Evolutionary conservation across 768 basidiomycete species (phyloP).

Genomic region (Rhodotorula paludigena): DNA sequence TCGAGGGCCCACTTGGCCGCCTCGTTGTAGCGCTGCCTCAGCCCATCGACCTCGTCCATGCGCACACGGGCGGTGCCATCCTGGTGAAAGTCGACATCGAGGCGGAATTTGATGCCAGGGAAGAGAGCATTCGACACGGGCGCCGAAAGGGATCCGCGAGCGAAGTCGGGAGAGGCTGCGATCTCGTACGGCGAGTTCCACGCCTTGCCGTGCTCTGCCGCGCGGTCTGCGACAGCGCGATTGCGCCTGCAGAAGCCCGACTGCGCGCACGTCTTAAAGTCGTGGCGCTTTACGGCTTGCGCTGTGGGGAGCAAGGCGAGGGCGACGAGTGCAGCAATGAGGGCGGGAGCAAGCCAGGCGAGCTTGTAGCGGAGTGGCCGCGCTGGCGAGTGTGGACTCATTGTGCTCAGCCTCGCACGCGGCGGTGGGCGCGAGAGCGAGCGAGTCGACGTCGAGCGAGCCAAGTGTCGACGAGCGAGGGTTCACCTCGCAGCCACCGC

Average conservation of each 20-base stretch:
- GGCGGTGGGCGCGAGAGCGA: too few species aligned
- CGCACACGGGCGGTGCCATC: conserved; percentile 85
- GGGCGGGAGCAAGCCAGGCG: background rate
- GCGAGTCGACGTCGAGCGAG: too few species aligned
- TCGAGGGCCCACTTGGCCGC: conserved; percentile 83
- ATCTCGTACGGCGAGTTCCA: conserved; percentile 89
- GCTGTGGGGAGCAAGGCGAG: background rate
- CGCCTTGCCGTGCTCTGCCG: conserved; percentile 55
- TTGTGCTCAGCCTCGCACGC: background rate
- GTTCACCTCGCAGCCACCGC: too few species aligned
- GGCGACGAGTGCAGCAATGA: background rate
- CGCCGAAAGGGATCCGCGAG: conserved; percentile 64
- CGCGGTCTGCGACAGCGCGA: conserved; percentile 72
- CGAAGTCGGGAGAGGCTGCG: conserved; percentile 53
- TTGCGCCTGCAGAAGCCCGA: conserved; percentile 91
- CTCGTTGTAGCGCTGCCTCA: conserved; percentile 83
- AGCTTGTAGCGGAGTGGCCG: background rate
- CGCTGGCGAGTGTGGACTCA: background rate
- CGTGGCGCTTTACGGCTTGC: conserved; percentile 55
- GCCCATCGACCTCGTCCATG: conserved; percentile 80
- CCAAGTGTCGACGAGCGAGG: too few species aligned
- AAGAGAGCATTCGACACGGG: conserved; percentile 74
- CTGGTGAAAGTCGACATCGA: conserved; percentile 76
- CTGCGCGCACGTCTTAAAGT: conserved; percentile 94
- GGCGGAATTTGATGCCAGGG: conserved; percentile 71